Percentiles rank a stretch among this genome's conserved stretches.
phyloP scores from a whole-genome alignment of 768 basidiomycete genomes.

The Mrakia frigida region DNA sequence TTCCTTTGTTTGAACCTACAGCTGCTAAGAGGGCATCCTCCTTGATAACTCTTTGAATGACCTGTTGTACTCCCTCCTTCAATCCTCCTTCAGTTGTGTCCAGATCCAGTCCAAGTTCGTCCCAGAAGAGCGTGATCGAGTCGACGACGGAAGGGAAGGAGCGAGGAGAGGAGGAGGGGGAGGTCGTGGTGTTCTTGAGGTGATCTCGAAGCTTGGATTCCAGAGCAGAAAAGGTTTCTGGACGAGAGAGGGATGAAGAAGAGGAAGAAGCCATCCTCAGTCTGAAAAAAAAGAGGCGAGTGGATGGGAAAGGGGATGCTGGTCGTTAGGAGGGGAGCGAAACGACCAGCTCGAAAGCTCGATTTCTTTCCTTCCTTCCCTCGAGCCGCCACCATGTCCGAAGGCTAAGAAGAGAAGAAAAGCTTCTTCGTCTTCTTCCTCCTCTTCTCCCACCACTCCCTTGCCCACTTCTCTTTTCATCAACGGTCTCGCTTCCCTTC shows the following conservation, averaged over 20 bases:
- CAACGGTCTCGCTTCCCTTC: too few relatives aligned
- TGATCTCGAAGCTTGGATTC: neutral
- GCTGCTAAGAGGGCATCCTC: neutral
- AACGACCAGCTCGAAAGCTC: neutral
- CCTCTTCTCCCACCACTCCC: too few relatives aligned
- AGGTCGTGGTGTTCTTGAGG: neutral
- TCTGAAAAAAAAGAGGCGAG: neutral
- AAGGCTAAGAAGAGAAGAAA: too few relatives aligned
- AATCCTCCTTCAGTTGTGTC: neutral
- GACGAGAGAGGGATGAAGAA: neutral
- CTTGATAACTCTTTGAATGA: constrained; percentile 4
- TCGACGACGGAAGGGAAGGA: neutral
- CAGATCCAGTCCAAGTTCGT: neutral
- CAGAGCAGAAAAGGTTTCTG: neutral
- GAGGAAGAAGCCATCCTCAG: neutral
- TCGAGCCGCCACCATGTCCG: neutral
- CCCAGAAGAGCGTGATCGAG: neutral
- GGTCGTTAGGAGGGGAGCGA: neutral
- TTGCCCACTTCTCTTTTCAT: too few relatives aligned
- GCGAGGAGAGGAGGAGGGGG: neutral
- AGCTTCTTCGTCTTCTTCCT: too few relatives aligned
- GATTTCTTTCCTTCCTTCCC: neutral
- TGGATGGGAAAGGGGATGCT: neutral
- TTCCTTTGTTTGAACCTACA: neutral
- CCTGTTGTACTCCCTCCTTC: neutral